These are phyloP conservation scores for cucumber (Cucumis sativus) DNA, from an alignment of 306 rosid species.

Conservation along the genomic window DNA sequence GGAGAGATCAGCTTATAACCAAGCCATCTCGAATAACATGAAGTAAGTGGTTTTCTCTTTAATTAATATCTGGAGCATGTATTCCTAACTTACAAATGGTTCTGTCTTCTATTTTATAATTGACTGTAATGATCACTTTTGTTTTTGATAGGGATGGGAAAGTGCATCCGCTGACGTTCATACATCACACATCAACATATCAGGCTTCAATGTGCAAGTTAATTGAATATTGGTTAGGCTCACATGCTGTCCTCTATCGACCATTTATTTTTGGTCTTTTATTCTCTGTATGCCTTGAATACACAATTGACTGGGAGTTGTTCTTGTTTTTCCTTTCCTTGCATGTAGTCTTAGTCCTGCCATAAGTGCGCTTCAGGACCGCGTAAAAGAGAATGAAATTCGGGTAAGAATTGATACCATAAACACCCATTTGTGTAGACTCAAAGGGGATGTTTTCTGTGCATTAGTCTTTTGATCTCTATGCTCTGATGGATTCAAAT, in stretches of 20 bases:
- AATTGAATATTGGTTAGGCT: slow-evolving; percentile 85
- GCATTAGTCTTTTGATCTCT: not conserved
- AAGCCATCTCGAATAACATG: slow-evolving; percentile 65
- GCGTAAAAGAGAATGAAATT: slow-evolving; percentile 69
- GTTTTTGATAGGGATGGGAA: slow-evolving; percentile 56
- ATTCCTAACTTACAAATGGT: not conserved
- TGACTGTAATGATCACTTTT: slow-evolving; percentile 12
- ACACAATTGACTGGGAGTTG: not conserved
- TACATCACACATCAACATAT: slow-evolving; percentile 92
- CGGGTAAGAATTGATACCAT: slow-evolving; percentile 49
- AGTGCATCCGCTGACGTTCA: slow-evolving; percentile 80
- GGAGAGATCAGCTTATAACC: slow-evolving; percentile 85
- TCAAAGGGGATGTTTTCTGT: not conserved
- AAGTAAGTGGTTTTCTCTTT: slow-evolving; percentile 35
- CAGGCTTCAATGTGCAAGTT: slow-evolving; percentile 98
- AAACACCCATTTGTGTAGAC: slow-evolving; percentile 1
- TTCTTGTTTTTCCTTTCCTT: slow-evolving; percentile 15
- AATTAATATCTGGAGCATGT: not conserved
- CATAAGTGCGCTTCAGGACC: slow-evolving; percentile 75
- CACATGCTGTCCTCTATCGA: slow-evolving; percentile 8
- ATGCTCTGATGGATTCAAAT: not conserved
- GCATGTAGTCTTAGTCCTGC: slow-evolving; percentile 89
- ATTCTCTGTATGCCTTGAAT: not conserved
- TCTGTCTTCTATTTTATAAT: not conserved
- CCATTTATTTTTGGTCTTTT: not conserved